Percentiles rank a stretch among this genome's conserved stretches.
phyloP scores from a whole-genome alignment of 805 yeast genomes.

The Lipomyces orientalis region DNA sequence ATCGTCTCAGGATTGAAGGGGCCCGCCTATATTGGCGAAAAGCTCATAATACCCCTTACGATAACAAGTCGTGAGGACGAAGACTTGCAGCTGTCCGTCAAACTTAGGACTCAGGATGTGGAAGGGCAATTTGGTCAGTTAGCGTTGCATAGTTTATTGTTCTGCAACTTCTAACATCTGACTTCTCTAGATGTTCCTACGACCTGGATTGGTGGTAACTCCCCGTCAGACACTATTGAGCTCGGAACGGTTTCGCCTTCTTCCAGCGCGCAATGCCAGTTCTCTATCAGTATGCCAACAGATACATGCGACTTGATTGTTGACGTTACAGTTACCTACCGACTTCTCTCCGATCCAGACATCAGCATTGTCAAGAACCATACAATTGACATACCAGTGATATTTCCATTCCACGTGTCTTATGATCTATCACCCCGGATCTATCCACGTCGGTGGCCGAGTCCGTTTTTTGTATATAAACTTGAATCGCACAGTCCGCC shows the following conservation, averaged over 20 bases:
- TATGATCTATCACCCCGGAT: slow-evolving; percentile 47
- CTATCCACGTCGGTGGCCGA: slow-evolving; percentile 48
- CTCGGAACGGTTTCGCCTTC: background rate
- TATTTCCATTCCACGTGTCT: slow-evolving; percentile 46
- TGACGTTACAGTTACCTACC: slow-evolving; percentile 28
- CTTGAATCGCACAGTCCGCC: slow-evolving; percentile 41
- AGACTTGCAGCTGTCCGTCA: slow-evolving; percentile 18
- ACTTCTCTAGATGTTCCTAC: slow-evolving; percentile 10
- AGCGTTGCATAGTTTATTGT: background rate
- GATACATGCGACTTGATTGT: slow-evolving; percentile 28
- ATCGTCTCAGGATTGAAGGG: slow-evolving; percentile 25
- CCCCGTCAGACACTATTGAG: background rate
- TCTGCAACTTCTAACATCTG: background rate
- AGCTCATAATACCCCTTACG: slow-evolving; percentile 16
- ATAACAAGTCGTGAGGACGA: slow-evolving; percentile 29
- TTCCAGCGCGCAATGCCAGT: background rate
- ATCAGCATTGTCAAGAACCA: slow-evolving; percentile 24
- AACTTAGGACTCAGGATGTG: slow-evolving; percentile 16
- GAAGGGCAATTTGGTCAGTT: slow-evolving; percentile 18
- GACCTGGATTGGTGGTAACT: background rate
- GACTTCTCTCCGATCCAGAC: slow-evolving; percentile 32
- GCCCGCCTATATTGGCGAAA: slow-evolving; percentile 32
- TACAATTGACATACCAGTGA: slow-evolving; percentile 41
- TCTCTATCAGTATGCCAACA: slow-evolving; percentile 21
- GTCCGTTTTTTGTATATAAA: slow-evolving; percentile 44